Evolutionary conservation across 352 stramenopile species (phyloP).

Genomic region (Pseudoperonospora humuli): DNA sequence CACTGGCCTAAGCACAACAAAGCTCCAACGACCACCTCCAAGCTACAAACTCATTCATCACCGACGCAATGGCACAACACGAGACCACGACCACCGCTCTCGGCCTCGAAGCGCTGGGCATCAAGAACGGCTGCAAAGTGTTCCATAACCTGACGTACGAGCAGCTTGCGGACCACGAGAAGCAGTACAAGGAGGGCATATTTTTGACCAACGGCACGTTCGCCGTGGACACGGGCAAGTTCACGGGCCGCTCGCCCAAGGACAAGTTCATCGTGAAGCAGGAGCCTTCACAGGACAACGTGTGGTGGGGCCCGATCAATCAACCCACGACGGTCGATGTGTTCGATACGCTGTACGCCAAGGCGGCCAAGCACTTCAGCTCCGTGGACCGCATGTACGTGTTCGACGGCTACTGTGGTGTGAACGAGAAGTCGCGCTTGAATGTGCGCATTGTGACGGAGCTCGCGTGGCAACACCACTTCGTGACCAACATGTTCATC

Average conservation of each 20-base stretch:
- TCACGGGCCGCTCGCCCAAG: constrained; percentile 96
- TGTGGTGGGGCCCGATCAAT: constrained; percentile 97
- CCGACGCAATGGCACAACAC: constrained; percentile 35
- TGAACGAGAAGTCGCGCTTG: constrained; percentile 86
- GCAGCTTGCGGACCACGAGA: constrained; percentile 93
- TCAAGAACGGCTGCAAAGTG: constrained; percentile 85
- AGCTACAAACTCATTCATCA: neutral
- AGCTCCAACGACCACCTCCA: too few relatives aligned
- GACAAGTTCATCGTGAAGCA: constrained; percentile 98
- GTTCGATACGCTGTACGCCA: constrained; percentile 94
- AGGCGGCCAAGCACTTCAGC: constrained; percentile 91
- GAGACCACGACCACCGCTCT: constrained; percentile 48
- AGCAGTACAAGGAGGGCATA: constrained; percentile 88
- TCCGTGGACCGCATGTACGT: constrained; percentile 91
- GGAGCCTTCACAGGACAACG: constrained; percentile 85
- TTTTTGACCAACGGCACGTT: constrained; percentile 91
- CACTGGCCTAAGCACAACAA: too few relatives aligned
- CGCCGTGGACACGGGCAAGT: constrained; percentile 97
- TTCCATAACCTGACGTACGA: constrained; percentile 95
- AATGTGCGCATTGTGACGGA: constrained; percentile 97
- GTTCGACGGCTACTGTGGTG: constrained; percentile 94
- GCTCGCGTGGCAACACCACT: too few relatives aligned
- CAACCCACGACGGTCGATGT: constrained; percentile 89
- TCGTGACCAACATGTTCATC: too few relatives aligned
- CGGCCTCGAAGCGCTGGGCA: constrained; percentile 80